Evolutionary conservation across 176 grass and related monocot genomes (phyloP), one percentile per base, ranked within the genome.

Genomic region (Tillandsia fasciculata): DNA sequence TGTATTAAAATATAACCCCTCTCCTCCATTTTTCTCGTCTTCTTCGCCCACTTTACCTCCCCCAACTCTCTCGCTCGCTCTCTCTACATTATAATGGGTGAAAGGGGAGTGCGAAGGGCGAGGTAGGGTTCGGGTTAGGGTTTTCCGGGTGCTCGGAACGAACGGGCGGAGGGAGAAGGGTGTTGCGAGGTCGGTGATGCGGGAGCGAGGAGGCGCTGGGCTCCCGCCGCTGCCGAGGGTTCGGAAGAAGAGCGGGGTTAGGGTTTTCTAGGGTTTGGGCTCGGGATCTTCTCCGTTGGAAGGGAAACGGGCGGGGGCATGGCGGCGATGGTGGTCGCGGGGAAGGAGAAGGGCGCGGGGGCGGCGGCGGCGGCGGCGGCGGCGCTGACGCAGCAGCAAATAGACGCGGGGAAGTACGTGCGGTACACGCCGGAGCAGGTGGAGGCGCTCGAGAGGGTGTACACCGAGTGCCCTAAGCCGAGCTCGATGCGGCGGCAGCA

Each of bases 361-460:
- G 72, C 72, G 78, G 82, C 74, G 59, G 83, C 59, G 71, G 51
- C 51, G 57, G 72, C 68, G 66, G 63, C 53, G 76, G 74, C 75
- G 27, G 63, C 57, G 23, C 11, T 14, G 18, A 57, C 74, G 50
- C 66, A 64, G 76, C 87, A 80, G 65, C 83, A 72, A 81, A 68
- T 99, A 75, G 95, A 99, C 52, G 24, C 84, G 8, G 90, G 95
- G 53, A 99, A 99, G 95, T 99, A 99, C 69, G 90, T 99, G 52
- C 80, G 95, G 42, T 99, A 99, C 84, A 94, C 95, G 52, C 95
- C 84, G 22, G 95, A 99, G 84, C 95, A 99, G 78, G 95, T 99
- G 82, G 95, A 99, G 57, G 87, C 90, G 27, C 84, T 99, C 15
- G 95, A 99, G 90, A 86, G 90, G 75, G 95, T 99, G 11, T 99